Evolutionary conservation across 352 stramenopile species (phyloP), one percentile per base, ranked within the genome.

Genomic region (Phytophthora pistaciae): DNA sequence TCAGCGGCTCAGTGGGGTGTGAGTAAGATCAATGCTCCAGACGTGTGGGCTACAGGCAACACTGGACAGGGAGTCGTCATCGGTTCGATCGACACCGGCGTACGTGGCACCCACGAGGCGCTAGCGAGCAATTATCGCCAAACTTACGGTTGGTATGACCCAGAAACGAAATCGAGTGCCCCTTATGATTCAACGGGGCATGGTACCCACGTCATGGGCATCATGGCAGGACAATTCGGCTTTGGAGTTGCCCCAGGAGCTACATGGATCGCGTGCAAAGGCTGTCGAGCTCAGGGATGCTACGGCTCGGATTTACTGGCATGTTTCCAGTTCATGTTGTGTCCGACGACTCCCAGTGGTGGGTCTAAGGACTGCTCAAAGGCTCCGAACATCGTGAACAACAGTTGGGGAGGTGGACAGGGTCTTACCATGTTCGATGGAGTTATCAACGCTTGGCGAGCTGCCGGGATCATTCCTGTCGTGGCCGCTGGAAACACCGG

Each of bases 301-400:
- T 76, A 74, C 23, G 69, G 70, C 36, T 77, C 82, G 10, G 79
- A 88, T 56, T 36, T 92, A 21, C 50, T 90, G 14, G 73, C 70
- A 8, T 92, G 84, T 53, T 82, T 87, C 55, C 79, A 92, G 68
- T 92, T 90, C 60, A 90, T 93, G 84, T 49, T 83, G 58, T 93
- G 86, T 36, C 86, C 86, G 1, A 89, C 86, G 10, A 79, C 67
- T 10, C 53, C 79, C 3, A 74, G 80, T 42, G 84, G 84, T 4
- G 49, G 31, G 3, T 63, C 25, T 2, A 74, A 82, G 20, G 83
- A 91, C 70, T 91, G 81, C 64, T 78, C 75, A 3, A 89, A 89
- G 65, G 71, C 73, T 5, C 84, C 82, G 3, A 54, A 78, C 25
- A 77, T 92, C 4, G 74, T 93, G 10, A 93, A 84, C 82, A 93